Evolutionary conservation across 768 basidiomycete genomes (phyloP).

Genomic region (Mycena epipterygia): DNA sequence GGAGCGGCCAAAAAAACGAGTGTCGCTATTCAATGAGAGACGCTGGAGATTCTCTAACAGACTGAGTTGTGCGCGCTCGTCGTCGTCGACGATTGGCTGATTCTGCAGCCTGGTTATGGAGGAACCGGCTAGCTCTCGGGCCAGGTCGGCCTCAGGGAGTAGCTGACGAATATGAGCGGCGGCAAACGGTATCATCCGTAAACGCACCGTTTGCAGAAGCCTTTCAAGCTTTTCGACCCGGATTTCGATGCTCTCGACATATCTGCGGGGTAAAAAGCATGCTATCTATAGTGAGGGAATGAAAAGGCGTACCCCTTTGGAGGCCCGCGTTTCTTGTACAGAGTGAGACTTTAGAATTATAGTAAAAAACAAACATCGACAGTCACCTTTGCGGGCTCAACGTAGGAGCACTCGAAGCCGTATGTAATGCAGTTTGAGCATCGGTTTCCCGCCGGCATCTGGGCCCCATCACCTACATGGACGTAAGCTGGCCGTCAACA

Average conservation of each 20-base stretch:
- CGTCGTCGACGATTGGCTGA: conserved; percentile 51
- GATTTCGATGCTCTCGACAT: conserved; percentile 73
- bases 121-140: conserved; percentile 63
- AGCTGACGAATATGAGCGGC: conserved; percentile 43
- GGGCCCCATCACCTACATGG: conserved; percentile 74
- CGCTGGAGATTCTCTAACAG: conserved; percentile 50
- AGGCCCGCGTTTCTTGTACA: conserved; percentile 65
- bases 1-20: conserved; percentile 65
- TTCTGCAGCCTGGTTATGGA: conserved; percentile 48
- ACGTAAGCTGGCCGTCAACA: conserved; percentile 6
- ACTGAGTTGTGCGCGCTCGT: conserved; percentile 41
- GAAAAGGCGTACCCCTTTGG: conserved; percentile 66
- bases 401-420: conserved; percentile 74
- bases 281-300: not conserved
- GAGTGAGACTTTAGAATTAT: conserved; percentile 2
- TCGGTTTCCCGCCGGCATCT: conserved; percentile 66
- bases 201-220: conserved; percentile 64
- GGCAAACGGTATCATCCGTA: not conserved
- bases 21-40: conserved; percentile 53
- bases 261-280: conserved; percentile 54
- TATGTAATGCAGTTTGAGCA: conserved; percentile 76
- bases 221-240: conserved; percentile 76
- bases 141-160: conserved; percentile 74
- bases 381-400: conserved; percentile 79
- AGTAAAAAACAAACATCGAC: conserved; percentile 7